Percentiles rank a stretch among this genome's conserved stretches.
phyloP scores from a whole-genome alignment of 768 basidiomycete species.

The Rhizopogon rudus region DNA sequence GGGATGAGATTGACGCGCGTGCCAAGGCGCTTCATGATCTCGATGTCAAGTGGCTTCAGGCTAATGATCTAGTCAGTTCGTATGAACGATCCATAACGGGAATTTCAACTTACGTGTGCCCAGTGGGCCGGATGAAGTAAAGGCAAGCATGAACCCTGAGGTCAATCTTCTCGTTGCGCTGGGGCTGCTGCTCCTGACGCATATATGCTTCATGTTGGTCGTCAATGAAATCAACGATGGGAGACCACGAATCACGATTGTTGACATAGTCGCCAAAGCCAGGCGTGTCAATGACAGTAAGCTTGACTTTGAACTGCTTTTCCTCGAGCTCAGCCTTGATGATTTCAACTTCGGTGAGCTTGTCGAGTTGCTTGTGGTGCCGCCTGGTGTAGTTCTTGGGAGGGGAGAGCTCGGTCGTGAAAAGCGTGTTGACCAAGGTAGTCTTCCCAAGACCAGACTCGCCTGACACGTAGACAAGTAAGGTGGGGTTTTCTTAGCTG shows the following conservation, averaged over 20 bases:
- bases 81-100: background rate
- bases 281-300: constrained; percentile 98
- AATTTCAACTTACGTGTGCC: constrained; percentile 74
- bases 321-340: constrained; percentile 99
- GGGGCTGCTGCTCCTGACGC: constrained; percentile 99
- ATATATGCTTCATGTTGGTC: constrained; percentile 95
- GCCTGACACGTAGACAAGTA: constrained; percentile 42
- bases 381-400: constrained; percentile 86
- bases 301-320: constrained; percentile 98
- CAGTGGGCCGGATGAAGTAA: constrained; percentile 95
- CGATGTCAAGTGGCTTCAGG: constrained; percentile 95
- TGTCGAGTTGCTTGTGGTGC: constrained; percentile 96
- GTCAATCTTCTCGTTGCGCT: constrained; percentile 90
- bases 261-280: constrained; percentile 99
- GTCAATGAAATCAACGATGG: constrained; percentile 97
- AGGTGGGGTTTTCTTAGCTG: background rate
- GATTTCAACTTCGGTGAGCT: constrained; percentile 97
- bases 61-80: constrained; percentile 23
- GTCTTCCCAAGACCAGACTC: constrained; percentile 98
- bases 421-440: constrained; percentile 97
- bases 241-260: constrained; percentile 98
- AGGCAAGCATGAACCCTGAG: constrained; percentile 94
- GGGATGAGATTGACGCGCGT: constrained; percentile 98
- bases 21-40: constrained; percentile 99
- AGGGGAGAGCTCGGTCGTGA: constrained; percentile 93